Percentiles rank a stretch among this genome's conserved stretches.
These are phyloP conservation scores for Francoa sonchifolia DNA, from an alignment of 441 rosid species.

Conservation along the genomic window DNA sequence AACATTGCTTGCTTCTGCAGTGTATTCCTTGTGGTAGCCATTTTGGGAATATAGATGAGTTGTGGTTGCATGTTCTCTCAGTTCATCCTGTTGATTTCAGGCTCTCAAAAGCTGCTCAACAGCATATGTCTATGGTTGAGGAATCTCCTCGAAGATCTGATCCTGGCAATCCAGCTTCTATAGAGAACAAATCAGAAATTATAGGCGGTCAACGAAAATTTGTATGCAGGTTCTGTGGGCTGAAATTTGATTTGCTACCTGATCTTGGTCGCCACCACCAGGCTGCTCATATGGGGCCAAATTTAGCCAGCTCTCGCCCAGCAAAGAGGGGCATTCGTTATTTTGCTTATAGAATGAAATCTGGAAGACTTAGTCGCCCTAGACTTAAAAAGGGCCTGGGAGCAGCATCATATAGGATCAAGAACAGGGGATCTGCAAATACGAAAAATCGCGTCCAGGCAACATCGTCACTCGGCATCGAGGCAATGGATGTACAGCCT, in stretches of 20 bases:
- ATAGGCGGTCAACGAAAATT: slow-evolving; percentile 36
- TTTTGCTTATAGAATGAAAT: slow-evolving; percentile 64
- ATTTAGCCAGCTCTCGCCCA: slow-evolving; percentile 43
- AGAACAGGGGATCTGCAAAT: slow-evolving; percentile 50
- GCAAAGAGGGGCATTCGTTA: slow-evolving; percentile 60
- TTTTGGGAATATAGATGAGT: slow-evolving; percentile 76
- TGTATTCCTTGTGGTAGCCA: slow-evolving; percentile 89
- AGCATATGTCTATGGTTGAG: slow-evolving; percentile 13
- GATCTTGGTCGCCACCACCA: slow-evolving; percentile 99
- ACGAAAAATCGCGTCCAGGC: slow-evolving; percentile 70
- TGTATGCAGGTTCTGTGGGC: slow-evolving; percentile 79
- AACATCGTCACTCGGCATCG: slow-evolving; percentile 33
- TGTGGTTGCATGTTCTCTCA: slow-evolving; percentile 71
- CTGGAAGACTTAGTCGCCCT: slow-evolving; percentile 89
- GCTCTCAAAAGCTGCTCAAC: slow-evolving; percentile 30
- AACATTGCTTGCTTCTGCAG: slow-evolving; percentile 91
- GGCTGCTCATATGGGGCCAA: slow-evolving; percentile 87
- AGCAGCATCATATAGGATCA: slow-evolving; percentile 63
- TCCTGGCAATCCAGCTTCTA: slow-evolving; percentile 19
- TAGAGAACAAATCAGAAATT: slow-evolving; percentile 35
- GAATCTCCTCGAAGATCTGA: slow-evolving; percentile 35
- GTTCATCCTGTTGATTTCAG: slow-evolving; percentile 54
- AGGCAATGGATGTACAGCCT: slow-evolving; percentile 25
- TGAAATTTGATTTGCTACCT: slow-evolving; percentile 82
- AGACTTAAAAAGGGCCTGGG: slow-evolving; percentile 76